Evolutionary conservation across 108 stramenopile genomes (phyloP).

Genomic region (Nitzschia sp.): DNA sequence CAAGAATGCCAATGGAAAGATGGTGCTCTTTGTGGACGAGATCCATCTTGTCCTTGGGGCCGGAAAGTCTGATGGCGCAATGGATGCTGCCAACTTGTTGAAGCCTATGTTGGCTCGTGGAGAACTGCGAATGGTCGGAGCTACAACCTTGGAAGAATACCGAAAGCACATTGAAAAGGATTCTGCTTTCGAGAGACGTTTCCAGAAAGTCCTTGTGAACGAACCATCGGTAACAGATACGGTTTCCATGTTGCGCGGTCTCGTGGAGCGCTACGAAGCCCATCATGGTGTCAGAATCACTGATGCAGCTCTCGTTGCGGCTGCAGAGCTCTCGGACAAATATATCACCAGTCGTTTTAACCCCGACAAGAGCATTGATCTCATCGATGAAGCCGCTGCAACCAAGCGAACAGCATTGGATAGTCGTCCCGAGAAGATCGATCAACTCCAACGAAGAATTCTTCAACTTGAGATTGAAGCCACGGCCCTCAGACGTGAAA

Average conservation of each 20-base stretch:
- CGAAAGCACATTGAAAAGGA: conserved; percentile 94
- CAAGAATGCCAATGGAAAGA: conserved; percentile 75
- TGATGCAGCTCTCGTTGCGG: conserved; percentile 91
- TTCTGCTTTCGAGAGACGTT: conserved; percentile 95
- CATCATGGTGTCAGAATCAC: conserved; percentile 94
- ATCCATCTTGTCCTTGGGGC: conserved; percentile 96
- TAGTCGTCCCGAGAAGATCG: conserved; percentile 86
- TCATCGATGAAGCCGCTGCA: conserved; percentile 93
- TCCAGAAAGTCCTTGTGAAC: conserved; percentile 90
- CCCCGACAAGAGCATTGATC: conserved; percentile 95
- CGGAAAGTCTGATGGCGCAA: conserved; percentile 89
- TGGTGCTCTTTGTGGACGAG: conserved; percentile 98
- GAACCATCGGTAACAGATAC: conserved; percentile 95
- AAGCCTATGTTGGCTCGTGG: conserved; percentile 98
- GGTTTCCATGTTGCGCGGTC: conserved; percentile 93
- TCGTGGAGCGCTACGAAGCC: conserved; percentile 91
- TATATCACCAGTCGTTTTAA: conserved; percentile 94
- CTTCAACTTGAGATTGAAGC: conserved; percentile 95
- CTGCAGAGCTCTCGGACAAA: conserved; percentile 90
- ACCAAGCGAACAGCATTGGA: conserved; percentile 89
- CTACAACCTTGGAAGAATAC: conserved; percentile 97
- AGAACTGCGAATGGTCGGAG: conserved; percentile 96
- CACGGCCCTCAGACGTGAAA: conserved; percentile 81
- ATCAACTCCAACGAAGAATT: conserved; percentile 82
- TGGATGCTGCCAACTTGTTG: conserved; percentile 97